These are phyloP conservation scores for Cucurbita moschata DNA, from an alignment of 306 rosid species.

Conservation along the genomic window DNA sequence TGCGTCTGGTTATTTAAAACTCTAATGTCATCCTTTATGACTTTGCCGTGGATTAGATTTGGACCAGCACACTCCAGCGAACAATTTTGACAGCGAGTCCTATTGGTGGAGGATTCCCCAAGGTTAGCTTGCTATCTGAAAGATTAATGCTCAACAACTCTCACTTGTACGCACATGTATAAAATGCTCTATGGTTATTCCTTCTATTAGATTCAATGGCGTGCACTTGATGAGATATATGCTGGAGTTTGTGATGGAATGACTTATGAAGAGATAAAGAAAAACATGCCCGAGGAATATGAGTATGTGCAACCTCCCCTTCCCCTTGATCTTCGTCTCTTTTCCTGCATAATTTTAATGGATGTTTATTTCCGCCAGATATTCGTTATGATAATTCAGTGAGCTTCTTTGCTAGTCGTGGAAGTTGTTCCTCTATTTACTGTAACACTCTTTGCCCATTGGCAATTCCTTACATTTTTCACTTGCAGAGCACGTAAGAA, in stretches of 20 bases:
- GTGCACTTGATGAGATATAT: constrained; percentile 94
- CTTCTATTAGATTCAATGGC: constrained; percentile 80
- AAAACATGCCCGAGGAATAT: constrained; percentile 93
- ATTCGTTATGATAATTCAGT: neutral
- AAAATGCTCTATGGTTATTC: neutral
- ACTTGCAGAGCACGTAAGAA: constrained; percentile 66
- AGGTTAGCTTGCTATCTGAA: constrained; percentile 39
- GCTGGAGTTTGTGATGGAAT: constrained; percentile 94
- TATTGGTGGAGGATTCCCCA: constrained; percentile 74
- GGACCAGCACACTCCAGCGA: constrained; percentile 97
- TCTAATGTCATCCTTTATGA: neutral
- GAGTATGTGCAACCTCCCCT: constrained; percentile 40
- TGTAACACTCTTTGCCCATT: neutral
- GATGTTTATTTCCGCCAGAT: neutral
- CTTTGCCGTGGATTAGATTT: constrained; percentile 41
- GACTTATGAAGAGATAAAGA: constrained; percentile 89
- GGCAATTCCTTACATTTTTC: neutral
- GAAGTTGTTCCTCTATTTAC: neutral
- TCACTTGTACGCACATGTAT: neutral
- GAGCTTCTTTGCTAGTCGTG: neutral
- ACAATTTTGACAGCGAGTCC: constrained; percentile 82
- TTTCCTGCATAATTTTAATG: neutral
- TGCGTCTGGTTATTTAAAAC: neutral
- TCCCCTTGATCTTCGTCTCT: neutral
- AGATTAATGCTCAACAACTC: neutral